Evolutionary conservation across 345 rosid genomes (phyloP).

Genomic region (Triadica sebifera): DNA sequence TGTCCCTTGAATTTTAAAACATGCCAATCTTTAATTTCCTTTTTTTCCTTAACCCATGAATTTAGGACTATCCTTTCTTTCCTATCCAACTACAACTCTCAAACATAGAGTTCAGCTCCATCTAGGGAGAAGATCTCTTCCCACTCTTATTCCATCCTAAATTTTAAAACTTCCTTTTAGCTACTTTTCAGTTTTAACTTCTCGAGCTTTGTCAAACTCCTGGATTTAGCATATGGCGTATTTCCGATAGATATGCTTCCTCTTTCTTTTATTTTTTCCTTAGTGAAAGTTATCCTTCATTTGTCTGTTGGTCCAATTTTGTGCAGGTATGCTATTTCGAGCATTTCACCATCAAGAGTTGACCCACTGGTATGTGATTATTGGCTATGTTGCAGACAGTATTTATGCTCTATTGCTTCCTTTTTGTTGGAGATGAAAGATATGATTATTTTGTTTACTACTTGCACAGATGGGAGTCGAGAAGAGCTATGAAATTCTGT

Average conservation of each 20-base stretch:
- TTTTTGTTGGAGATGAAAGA: background rate
- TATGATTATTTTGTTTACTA: background rate
- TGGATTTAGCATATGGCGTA: background rate
- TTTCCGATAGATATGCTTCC: background rate
- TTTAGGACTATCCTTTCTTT: background rate
- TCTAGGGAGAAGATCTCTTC: background rate
- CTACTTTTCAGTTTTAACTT: background rate
- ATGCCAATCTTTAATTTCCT: background rate
- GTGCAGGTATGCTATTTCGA: constrained; percentile 70
- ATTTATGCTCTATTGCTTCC: constrained; percentile 12
- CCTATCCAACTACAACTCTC: background rate
- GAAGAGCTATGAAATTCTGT: constrained; percentile 77
- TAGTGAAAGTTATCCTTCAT: background rate
- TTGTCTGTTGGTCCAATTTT: constrained; percentile 1
- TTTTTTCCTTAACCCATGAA: background rate
- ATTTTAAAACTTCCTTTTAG: background rate
- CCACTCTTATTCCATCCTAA: background rate
- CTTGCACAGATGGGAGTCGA: constrained; percentile 44
- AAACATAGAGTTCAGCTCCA: background rate
- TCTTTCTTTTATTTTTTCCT: background rate
- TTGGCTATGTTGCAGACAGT: background rate
- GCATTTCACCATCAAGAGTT: constrained; percentile 78
- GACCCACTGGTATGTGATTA: constrained; percentile 52
- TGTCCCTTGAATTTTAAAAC: background rate
- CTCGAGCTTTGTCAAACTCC: background rate